Evolutionary conservation across 164 flowering plant genomes (phyloP).

Genomic region (Macadamia integrifolia): DNA sequence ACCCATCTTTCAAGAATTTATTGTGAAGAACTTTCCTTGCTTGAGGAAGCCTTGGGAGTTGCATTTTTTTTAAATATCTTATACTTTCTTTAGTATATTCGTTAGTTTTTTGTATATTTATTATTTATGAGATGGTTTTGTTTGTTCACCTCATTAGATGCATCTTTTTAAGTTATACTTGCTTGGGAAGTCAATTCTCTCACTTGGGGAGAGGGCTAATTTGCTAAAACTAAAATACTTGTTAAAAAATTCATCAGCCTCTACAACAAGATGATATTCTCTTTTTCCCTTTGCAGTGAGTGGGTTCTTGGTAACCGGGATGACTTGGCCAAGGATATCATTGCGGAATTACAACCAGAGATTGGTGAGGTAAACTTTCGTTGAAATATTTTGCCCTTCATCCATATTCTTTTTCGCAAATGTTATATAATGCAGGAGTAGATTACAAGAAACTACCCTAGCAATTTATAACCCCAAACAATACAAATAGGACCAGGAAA

Average conservation of each 20-base stretch:
- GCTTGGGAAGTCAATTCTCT: not conserved
- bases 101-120: no score
- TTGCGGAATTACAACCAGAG: conserved; percentile 74
- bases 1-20: no score
- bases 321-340: conserved; percentile 86
- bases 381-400: not conserved
- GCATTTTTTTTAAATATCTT: no score
- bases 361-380: conserved; percentile 67
- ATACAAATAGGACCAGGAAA: no score
- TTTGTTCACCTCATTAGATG: not conserved
- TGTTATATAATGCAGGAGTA: not conserved
- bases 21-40: no score
- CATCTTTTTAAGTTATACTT: not conserved
- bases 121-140: not conserved
- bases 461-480: no score
- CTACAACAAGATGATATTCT: not conserved
- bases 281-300: conserved; percentile 50
- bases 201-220: no score
- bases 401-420: not conserved
- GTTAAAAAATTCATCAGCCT: not conserved
- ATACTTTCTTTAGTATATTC: no score
- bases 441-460: no score
- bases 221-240: no score
- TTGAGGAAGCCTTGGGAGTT: no score
- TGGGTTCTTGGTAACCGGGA: conserved; percentile 98